Evolutionary conservation across 2,329 filamentous ascomycete species (phyloP).

Genomic region (Nothomitra cinnamomea): DNA sequence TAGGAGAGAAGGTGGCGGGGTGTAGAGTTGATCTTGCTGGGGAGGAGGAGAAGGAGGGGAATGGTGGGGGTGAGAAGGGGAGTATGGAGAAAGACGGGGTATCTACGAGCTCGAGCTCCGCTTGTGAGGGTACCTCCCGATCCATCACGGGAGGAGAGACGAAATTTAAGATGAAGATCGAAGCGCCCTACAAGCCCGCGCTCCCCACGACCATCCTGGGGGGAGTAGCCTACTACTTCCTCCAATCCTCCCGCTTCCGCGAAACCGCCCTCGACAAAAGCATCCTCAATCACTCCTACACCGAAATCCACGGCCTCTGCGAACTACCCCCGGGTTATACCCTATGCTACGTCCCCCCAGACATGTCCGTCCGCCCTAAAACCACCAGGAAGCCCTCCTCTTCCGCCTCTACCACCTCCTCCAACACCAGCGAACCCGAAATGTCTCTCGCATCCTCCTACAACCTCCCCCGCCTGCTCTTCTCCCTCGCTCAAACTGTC

Average conservation of each 20-base stretch:
- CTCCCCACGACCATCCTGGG: not conserved
- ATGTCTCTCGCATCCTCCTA: not conserved
- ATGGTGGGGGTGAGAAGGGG: not conserved
- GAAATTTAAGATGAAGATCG: not conserved
- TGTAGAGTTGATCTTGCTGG: not conserved
- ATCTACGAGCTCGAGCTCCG: too few relatives aligned
- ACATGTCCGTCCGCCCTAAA: not conserved
- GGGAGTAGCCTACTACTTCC: not conserved
- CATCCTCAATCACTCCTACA: not conserved
- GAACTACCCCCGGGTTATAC: not conserved
- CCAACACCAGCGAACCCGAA: not conserved
- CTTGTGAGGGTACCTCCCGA: too few relatives aligned
- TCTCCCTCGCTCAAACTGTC: not conserved
- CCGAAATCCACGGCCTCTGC: not conserved
- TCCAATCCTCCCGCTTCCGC: not conserved
- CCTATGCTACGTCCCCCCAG: not conserved
- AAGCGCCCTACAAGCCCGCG: not conserved
- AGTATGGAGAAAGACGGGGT: too few relatives aligned
- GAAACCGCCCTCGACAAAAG: not conserved
- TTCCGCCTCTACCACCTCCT: not conserved
- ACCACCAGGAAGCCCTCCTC: too few relatives aligned
- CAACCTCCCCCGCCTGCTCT: not conserved
- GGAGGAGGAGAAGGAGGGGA: not conserved
- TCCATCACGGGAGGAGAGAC: too few relatives aligned
- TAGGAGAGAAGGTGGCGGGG: not conserved